A percentile compares a stretch with the other conserved stretches of the same genome.
Conservation (phyloP, 345 rosid genomes). For the Gossypium mustelinum region DNA sequence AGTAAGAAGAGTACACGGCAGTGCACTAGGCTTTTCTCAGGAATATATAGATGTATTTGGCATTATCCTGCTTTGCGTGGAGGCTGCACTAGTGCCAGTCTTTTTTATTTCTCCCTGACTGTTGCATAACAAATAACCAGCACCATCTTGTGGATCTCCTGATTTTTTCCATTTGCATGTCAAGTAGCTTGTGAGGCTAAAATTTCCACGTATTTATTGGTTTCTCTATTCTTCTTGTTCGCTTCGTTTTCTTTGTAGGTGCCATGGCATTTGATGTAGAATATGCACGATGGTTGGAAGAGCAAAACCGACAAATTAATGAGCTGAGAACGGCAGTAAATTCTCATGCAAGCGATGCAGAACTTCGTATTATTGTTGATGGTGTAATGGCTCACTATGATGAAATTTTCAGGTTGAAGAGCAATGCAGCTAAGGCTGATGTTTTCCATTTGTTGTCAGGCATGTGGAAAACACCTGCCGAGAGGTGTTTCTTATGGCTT, state of each 20-base stretch:
- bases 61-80: too few relatives aligned
- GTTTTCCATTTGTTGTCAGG: constrained; percentile 96
- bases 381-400: constrained; percentile 85
- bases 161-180: background rate
- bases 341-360: constrained; percentile 92
- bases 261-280: constrained; percentile 98
- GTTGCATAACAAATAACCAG: background rate
- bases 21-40: background rate
- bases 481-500: constrained; percentile 98
- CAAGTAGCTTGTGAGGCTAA: background rate
- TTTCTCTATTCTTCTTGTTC: background rate
- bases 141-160: background rate
- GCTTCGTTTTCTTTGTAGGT: constrained; percentile 42
- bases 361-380: constrained; percentile 84
- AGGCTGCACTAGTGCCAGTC: too few relatives aligned
- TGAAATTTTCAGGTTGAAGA: constrained; percentile 89
- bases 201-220: background rate
- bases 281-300: constrained; percentile 91
- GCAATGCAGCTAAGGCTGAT: constrained; percentile 91
- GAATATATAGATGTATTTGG: background rate
- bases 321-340: constrained; percentile 93
- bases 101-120: too few relatives aligned
- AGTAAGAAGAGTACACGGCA: background rate
- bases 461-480: constrained; percentile 99
- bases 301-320: constrained; percentile 71